These are phyloP conservation scores for Epichloe bromicola DNA, from an alignment of 2,329 filamentous ascomycete genomes.

Conservation along the genomic window DNA sequence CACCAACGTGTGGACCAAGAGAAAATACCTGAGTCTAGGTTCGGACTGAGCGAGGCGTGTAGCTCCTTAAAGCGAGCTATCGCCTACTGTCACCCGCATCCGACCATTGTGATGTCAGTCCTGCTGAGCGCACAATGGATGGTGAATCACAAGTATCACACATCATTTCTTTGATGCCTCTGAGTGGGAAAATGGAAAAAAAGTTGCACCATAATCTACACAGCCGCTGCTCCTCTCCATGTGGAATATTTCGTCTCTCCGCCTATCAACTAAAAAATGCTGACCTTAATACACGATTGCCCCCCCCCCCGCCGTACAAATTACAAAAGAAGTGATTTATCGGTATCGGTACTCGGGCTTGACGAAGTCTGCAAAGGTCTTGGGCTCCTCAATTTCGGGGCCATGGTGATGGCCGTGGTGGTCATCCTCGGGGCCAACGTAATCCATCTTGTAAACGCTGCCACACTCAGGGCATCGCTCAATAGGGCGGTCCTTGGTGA, in stretches of 20 bases:
- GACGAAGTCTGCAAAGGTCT: conserved; percentile 94
- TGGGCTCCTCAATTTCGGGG: conserved; percentile 67
- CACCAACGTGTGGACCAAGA: not conserved
- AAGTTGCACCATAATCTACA: conserved; percentile 30
- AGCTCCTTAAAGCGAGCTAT: not conserved
- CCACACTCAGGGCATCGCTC: conserved; percentile 97
- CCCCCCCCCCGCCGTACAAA: not conserved
- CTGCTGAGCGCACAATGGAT: not conserved
- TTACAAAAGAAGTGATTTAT: conserved; percentile 17
- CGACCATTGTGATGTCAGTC: not conserved
- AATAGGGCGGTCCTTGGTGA: conserved; percentile 77
- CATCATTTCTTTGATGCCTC: conserved; percentile 12
- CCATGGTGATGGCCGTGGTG: conserved; percentile 45
- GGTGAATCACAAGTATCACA: not conserved
- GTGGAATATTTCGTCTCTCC: conserved; percentile 10
- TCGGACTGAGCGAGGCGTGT: not conserved
- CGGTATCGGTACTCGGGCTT: conserved; percentile 85
- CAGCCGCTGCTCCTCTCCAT: conserved; percentile 11
- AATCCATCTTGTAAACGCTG: conserved; percentile 95
- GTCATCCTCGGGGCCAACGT: conserved; percentile 72
- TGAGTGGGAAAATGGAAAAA: conserved; percentile 23
- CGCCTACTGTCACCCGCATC: not conserved
- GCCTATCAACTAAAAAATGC: conserved; percentile 12
- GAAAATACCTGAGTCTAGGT: not conserved
- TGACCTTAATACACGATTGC: conserved; percentile 12